Percentiles rank a stretch among this genome's conserved stretches.
phyloP scores from a whole-genome alignment of 306 rosid genomes.

The Canavalia ensiformis region DNA sequence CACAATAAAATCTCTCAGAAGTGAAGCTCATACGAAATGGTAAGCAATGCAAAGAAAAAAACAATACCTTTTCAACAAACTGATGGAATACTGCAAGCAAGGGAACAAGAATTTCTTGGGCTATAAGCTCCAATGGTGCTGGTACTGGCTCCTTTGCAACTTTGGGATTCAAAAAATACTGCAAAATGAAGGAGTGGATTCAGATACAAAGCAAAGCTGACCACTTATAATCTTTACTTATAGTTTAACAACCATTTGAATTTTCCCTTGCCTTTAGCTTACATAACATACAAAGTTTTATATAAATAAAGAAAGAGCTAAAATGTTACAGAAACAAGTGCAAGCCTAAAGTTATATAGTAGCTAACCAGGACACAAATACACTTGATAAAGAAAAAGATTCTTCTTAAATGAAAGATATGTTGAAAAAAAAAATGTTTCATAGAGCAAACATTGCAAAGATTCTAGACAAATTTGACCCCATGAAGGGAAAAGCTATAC shows the following conservation, averaged over 20 bases:
- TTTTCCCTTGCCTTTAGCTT: background rate
- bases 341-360: constrained; percentile 5
- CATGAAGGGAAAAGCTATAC: too few relatives aligned
- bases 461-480: too few relatives aligned
- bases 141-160: constrained; percentile 86
- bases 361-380: background rate
- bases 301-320: background rate
- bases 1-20: constrained; percentile 47
- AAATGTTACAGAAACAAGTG: background rate
- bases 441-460: too few relatives aligned
- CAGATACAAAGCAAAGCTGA: constrained; percentile 17
- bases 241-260: background rate
- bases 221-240: constrained; percentile 3
- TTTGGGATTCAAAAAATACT: constrained; percentile 89
- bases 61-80: constrained; percentile 66
- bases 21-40: constrained; percentile 11
- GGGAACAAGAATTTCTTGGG: constrained; percentile 75
- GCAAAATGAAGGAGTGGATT: constrained; percentile 46
- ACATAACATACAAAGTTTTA: background rate
- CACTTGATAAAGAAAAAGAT: background rate
- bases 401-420: background rate
- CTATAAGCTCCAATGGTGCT: constrained; percentile 76
- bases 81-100: constrained; percentile 75
- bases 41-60: constrained; percentile 27
- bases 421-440: background rate